Conservation (phyloP, 306 rosid species). For the Quercus berberidifolia region DNA sequence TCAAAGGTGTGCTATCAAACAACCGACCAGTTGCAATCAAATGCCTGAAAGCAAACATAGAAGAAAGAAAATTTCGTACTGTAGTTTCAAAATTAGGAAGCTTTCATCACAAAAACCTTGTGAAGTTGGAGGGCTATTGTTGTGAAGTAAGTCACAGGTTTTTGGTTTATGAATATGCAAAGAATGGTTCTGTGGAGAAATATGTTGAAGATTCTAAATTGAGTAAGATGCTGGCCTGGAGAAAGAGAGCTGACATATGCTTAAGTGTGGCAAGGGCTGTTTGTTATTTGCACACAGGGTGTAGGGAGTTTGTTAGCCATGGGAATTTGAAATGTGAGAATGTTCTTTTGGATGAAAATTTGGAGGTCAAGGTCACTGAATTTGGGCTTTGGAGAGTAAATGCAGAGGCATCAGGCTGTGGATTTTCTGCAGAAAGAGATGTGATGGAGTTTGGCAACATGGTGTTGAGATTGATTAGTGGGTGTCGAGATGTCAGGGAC, state of each 20-base stretch:
- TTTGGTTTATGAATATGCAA: constrained; percentile 54
- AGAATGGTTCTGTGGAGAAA: constrained; percentile 57
- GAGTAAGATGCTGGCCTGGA: constrained; percentile 68
- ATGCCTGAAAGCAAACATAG: constrained; percentile 46
- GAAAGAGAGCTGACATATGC: constrained; percentile 66
- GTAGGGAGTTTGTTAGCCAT: constrained; percentile 75
- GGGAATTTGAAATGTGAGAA: constrained; percentile 63
- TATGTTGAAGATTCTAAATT: constrained; percentile 43
- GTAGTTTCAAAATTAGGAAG: constrained; percentile 53
- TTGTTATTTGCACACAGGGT: constrained; percentile 67
- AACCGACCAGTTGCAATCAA: constrained; percentile 45
- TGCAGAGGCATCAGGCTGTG: constrained; percentile 31
- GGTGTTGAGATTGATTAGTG: constrained; percentile 51
- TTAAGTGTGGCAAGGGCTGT: constrained; percentile 63
- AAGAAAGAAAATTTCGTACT: constrained; percentile 65
- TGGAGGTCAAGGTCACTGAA: constrained; percentile 55
- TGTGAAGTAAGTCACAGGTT: constrained; percentile 57
- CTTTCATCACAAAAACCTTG: constrained; percentile 72
- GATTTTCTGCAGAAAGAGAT: constrained; percentile 58
- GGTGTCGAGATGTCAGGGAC: constrained; percentile 33
- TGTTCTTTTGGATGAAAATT: constrained; percentile 60
- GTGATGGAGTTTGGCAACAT: constrained; percentile 67
- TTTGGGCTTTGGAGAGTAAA: constrained; percentile 53
- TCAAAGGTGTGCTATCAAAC: constrained; percentile 53
- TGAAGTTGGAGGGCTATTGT: constrained; percentile 78